Evolutionary conservation across 1,139 yeast genomes (phyloP).

Genomic region (Scheffersomyces titani): DNA sequence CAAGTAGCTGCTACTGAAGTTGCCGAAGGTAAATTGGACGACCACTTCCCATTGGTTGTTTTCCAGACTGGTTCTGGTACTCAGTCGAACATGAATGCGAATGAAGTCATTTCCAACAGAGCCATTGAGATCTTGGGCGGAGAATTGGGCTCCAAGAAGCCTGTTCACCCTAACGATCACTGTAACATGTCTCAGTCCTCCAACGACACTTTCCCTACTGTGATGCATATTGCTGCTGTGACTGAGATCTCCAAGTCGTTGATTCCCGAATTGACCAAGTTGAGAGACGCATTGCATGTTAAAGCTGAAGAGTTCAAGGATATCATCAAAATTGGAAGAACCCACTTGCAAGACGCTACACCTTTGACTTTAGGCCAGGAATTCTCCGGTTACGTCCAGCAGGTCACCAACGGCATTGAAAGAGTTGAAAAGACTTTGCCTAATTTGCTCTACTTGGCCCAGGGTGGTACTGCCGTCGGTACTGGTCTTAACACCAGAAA

Average conservation of each 20-base stretch:
- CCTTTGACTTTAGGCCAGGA: slow-evolving; percentile 98
- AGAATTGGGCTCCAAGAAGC: slow-evolving; percentile 81
- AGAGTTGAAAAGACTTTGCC: slow-evolving; percentile 80
- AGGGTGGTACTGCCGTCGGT: slow-evolving; percentile 99
- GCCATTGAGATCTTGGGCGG: slow-evolving; percentile 97
- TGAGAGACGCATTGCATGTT: slow-evolving; percentile 73
- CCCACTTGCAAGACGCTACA: slow-evolving; percentile 98
- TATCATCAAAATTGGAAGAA: slow-evolving; percentile 97
- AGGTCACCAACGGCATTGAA: slow-evolving; percentile 84
- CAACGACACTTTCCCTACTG: slow-evolving; percentile 98
- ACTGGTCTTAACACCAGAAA: slow-evolving; percentile 93
- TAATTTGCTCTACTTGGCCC: slow-evolving; percentile 81
- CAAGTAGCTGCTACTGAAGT: slow-evolving; percentile 96
- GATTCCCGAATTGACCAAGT: slow-evolving; percentile 74
- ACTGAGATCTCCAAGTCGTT: slow-evolving; percentile 75
- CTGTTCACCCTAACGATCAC: slow-evolving; percentile 98
- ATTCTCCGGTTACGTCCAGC: slow-evolving; percentile 95
- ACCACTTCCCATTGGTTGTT: slow-evolving; percentile 95
- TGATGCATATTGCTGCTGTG: slow-evolving; percentile 99
- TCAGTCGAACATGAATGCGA: slow-evolving; percentile 98
- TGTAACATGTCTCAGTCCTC: slow-evolving; percentile 98
- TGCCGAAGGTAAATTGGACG: slow-evolving; percentile 84
- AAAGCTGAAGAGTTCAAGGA: slow-evolving; percentile 81
- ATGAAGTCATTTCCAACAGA: slow-evolving; percentile 96
- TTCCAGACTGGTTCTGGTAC: slow-evolving; percentile 99